A percentile compares a stretch with the other conserved stretches of the same genome.
These are phyloP conservation scores for Phalaenopsis aphrodite DNA, from an alignment of 106 monocot species.

Conservation along the genomic window DNA sequence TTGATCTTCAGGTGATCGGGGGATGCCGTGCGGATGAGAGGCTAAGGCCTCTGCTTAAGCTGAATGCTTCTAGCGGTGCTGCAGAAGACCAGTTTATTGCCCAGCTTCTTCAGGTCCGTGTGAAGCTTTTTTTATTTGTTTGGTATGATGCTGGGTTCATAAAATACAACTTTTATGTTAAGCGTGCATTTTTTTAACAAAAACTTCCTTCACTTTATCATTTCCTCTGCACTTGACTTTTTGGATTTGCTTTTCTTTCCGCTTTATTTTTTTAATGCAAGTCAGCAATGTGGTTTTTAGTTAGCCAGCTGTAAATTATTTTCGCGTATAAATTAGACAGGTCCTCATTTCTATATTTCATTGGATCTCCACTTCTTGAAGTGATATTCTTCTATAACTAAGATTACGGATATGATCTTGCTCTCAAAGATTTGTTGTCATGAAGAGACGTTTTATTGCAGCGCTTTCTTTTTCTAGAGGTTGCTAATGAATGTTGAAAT, in stretches of 20 bases:
- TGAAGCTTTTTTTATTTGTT: not conserved
- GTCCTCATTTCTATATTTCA: not conserved
- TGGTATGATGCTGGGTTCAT: not conserved
- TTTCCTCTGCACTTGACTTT: not conserved
- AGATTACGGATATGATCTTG: not conserved
- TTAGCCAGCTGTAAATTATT: not conserved
- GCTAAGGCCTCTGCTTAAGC: constrained; percentile 56
- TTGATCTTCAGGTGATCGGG: constrained; percentile 74
- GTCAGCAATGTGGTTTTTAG: not conserved
- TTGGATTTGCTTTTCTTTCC: not conserved
- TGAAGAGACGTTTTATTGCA: not conserved
- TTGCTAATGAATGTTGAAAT: not conserved
- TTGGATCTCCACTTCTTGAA: not conserved
- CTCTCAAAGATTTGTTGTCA: not conserved
- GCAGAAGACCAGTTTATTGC: constrained; percentile 48
- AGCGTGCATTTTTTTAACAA: not conserved
- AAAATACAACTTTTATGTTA: not conserved
- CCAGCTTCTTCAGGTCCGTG: constrained; percentile 48
- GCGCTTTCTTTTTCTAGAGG: not conserved
- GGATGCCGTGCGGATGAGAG: constrained; percentile 86
- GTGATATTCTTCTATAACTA: not conserved
- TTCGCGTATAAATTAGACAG: not conserved
- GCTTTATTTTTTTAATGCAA: not conserved
- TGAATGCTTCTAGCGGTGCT: constrained; percentile 27
- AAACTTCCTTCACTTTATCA: no score